phyloP scores from a whole-genome alignment of 2,329 filamentous ascomycete genomes.

The Epichloe hybrida region DNA sequence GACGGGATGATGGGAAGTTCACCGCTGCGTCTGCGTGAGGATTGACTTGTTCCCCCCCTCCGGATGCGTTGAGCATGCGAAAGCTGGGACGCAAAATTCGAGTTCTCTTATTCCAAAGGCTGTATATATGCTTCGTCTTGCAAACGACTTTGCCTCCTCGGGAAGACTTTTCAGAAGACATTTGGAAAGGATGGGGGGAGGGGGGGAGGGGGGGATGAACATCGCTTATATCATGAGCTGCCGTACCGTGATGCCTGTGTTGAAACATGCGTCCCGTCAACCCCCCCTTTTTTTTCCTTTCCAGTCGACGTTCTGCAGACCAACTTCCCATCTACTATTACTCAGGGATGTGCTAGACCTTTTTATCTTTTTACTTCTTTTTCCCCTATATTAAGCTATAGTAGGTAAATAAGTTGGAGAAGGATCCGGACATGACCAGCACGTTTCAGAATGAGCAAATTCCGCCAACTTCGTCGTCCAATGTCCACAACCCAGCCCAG shows the following conservation, averaged over 20 bases:
- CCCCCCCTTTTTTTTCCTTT: neutral
- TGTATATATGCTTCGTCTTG: neutral
- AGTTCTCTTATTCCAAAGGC: too few species aligned
- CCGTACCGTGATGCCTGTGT: neutral
- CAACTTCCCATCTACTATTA: neutral
- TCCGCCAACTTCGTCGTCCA: slow-evolving; percentile 64
- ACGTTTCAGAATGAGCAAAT: slow-evolving; percentile 37
- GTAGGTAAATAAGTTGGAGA: neutral
- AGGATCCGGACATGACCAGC: neutral
- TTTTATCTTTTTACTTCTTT: too few species aligned
- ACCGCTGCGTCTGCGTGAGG: slow-evolving; percentile 7
- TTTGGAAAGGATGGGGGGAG: too few species aligned
- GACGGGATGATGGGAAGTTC: slow-evolving; percentile 17
- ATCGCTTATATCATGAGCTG: neutral
- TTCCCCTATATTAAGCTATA: too few species aligned
- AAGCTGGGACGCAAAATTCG: too few species aligned
- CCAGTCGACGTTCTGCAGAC: neutral
- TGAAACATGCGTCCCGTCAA: neutral
- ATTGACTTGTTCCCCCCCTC: neutral
- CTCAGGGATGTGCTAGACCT: too few species aligned
- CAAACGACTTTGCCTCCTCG: neutral
- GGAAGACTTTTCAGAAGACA: too few species aligned
- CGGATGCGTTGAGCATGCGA: too few species aligned
- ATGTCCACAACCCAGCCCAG: slow-evolving; percentile 75
- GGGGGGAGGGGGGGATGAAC: neutral